phyloP scores from a whole-genome alignment of 2,329 filamentous ascomycete genomes.

The Arthrinium phaeospermum region DNA sequence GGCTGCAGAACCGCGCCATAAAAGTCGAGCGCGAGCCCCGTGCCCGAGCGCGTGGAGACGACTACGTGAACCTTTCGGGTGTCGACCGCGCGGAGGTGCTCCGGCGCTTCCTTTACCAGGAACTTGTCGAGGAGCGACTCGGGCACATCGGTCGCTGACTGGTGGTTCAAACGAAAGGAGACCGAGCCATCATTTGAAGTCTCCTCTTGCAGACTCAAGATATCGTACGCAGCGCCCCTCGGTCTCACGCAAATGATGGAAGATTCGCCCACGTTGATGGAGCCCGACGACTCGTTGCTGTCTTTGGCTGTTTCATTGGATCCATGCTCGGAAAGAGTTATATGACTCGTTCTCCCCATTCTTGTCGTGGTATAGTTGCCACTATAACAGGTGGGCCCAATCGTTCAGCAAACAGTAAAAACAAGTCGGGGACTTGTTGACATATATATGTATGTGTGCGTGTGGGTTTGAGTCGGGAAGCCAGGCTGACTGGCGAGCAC shows the following conservation, averaged over 20 bases:
- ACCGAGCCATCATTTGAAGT: conserved; percentile 30
- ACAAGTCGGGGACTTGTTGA: background rate
- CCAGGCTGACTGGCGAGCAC: background rate
- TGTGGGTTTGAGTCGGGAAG: background rate
- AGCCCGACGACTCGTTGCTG: background rate
- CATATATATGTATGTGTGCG: background rate
- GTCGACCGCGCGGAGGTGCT: conserved; percentile 37
- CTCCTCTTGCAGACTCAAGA: conserved; percentile 48
- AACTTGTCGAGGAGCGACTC: conserved; percentile 43
- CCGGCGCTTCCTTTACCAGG: conserved; percentile 45
- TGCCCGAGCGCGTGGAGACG: conserved; percentile 71
- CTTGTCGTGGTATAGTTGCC: background rate
- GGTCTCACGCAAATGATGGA: background rate
- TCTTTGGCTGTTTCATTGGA: background rate
- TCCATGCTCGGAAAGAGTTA: background rate
- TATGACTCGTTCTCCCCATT: background rate
- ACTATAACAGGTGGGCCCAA: background rate
- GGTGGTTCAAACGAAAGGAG: conserved; percentile 36
- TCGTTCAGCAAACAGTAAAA: background rate
- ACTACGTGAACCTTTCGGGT: conserved; percentile 62
- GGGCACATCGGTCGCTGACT: conserved; percentile 42
- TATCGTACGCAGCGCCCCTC: conserved; percentile 32
- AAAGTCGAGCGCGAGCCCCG: conserved; percentile 59
- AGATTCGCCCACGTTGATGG: background rate
- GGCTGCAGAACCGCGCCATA: conserved; percentile 62